Base-by-base conservation (phyloP, 306 rosid species). In the Begonia loranthoides region DNA sequence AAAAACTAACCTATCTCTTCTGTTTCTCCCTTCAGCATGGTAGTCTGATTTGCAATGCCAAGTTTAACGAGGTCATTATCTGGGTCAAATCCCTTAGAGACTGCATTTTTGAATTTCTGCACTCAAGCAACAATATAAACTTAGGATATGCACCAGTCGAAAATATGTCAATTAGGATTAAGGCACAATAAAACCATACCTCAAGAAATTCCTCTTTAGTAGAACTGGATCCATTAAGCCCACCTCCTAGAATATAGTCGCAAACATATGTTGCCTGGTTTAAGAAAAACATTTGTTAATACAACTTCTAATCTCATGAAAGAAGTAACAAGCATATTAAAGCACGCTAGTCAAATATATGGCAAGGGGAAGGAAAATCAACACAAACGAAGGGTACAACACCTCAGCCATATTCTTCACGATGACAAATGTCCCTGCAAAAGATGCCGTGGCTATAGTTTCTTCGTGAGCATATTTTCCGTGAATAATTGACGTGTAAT, bases 21-120 rank as follows among this genome's bases (percentile, higher is more conserved):
- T 1, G 96, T 92, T 77, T 90, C 99, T 65, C 96, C 99, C 77
- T 90, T 90, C 58, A 86, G 94, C 96, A 92, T 86, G 22, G 99
- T 92, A 47, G 99, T 92, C 92, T 92, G 99, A 66, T 92, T 92
- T 13, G 99, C 96, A 59, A 92, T 74, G 55, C 99, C 99, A 14
- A 64, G 7, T 71, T 83, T 86, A 17, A 70, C 38, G 8, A 86
- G 79, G 70, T 86, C 96, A 21, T 6, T 55, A 50, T 92, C 93
- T 2, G 95, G 99, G 73, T 92, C 93, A 49, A 92, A 92, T 38
- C 88, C 94, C 39, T 67, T 55, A 55, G 99, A 92, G 59, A 86
- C 56, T 49, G 96, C 92, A 71, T 68, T 66, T 64, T 92, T 83
- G 64, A 92, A 92, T 86, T 86, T 92, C 99, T 90, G 84, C 65